phyloP scores from a whole-genome alignment of 2,329 filamentous ascomycete genomes.

The Karstenula rhodostoma region DNA sequence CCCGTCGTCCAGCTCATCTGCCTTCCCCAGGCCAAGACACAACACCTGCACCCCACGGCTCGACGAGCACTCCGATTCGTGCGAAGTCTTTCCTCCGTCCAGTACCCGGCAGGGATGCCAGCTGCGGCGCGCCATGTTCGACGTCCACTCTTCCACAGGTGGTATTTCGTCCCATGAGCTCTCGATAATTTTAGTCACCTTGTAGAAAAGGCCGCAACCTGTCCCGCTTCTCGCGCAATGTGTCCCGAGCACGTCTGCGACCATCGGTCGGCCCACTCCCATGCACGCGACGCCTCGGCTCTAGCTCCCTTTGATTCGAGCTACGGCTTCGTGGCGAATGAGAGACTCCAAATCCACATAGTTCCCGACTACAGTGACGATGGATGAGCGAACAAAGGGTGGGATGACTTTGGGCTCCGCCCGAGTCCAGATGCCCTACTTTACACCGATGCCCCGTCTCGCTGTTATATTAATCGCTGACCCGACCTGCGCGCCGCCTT shows the following conservation, averaged over 20 bases:
- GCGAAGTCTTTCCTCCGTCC: slow-evolving; percentile 32
- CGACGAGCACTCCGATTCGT: slow-evolving; percentile 32
- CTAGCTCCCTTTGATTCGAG: slow-evolving; percentile 32
- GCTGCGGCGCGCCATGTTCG: slow-evolving; percentile 34
- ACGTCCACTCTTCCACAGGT: slow-evolving; percentile 35
- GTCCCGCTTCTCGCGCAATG: slow-evolving; percentile 45
- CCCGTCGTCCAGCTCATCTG: slow-evolving; percentile 22
- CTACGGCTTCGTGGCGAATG: slow-evolving; percentile 36
- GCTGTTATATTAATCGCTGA: slow-evolving; percentile 50
- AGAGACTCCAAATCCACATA: slow-evolving; percentile 27
- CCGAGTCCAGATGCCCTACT: slow-evolving; percentile 39
- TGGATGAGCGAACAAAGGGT: slow-evolving; percentile 34
- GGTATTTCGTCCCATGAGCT: slow-evolving; percentile 30
- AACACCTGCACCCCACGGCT: slow-evolving; percentile 38
- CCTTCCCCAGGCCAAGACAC: slow-evolving; percentile 46
- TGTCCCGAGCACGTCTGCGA: slow-evolving; percentile 32
- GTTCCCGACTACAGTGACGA: slow-evolving; percentile 32
- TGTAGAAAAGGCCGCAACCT: slow-evolving; percentile 42
- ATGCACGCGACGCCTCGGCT: slow-evolving; percentile 31
- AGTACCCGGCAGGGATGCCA: slow-evolving; percentile 22
- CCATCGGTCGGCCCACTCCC: slow-evolving; percentile 32
- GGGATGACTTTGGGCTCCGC: slow-evolving; percentile 44
- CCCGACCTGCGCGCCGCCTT: slow-evolving; percentile 33
- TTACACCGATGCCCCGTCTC: slow-evolving; percentile 44
- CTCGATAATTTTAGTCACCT: slow-evolving; percentile 47